Base-by-base conservation (phyloP, 371 early-diverging fungal species). In the Rhizomucor pusillus region DNA sequence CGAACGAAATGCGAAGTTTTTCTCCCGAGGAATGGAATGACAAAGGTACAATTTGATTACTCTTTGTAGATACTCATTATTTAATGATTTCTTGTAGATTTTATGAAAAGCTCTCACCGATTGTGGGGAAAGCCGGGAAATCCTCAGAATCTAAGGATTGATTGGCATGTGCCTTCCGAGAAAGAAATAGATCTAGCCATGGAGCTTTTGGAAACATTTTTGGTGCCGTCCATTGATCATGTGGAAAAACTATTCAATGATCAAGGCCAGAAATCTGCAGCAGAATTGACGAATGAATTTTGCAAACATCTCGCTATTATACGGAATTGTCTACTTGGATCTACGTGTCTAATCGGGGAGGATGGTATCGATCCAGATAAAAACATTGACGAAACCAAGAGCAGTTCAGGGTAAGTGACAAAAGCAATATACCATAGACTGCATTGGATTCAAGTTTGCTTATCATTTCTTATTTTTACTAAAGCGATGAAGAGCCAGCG, bases 111-210 rank as follows among this genome's bases (percentile, higher is more conserved):
- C 24, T 84, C 85, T n/a, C 87, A 91, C 57, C 62, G 79, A 58
- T 62, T 83, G 11, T 94, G 95, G 95, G 93, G 93, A 2, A 63
- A 79, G 23, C 70, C 80, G 2, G 70, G 71, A 0, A 70, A 84
- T 49, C 75, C 83, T 1, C 65, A 78, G 1, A 62, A 79, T 43
- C 57, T 90, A 13, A 48, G 69, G 12, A 56, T 91, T 16, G 58
- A 80, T 43, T 95, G 95, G 95, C 93, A 93, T 58, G 61, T 76
- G 9, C 92, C 95, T 3, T 72, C 73, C 9, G 67, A 77, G 34
- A 71, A 72, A 1, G 94, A 92, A 55, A 74, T 86, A 18, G 69
- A 76, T 23, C 84, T 87, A 59, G 91, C 89, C 0, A 58, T 88
- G 16, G 83, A 82, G 16, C 65, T 90, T 34, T 60, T 90, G 16